A percentile compares a stretch with the other conserved stretches of the same genome.
Conservation (phyloP, 2,329 filamentous ascomycete genomes). For the Geosmithia putterillii region DNA sequence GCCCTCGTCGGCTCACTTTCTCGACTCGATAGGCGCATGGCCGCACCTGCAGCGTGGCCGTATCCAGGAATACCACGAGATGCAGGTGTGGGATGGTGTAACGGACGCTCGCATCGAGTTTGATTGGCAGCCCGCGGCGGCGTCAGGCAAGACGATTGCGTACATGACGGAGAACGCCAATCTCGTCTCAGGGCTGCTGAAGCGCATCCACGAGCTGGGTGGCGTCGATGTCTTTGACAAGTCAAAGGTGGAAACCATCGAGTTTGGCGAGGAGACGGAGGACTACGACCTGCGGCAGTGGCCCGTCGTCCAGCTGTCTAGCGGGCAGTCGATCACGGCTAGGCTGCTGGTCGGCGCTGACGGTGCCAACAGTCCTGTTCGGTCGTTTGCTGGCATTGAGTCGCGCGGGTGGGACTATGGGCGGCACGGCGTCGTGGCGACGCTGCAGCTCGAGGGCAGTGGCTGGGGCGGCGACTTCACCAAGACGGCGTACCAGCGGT, state of each 20-base stretch:
- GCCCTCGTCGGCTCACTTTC: constrained; percentile 71
- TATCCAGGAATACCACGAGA: constrained; percentile 81
- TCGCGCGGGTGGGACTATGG: constrained; percentile 89
- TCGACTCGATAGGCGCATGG: constrained; percentile 81
- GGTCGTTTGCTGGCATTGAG: constrained; percentile 75
- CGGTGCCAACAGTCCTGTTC: constrained; percentile 87
- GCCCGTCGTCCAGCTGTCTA: constrained; percentile 69
- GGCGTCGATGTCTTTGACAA: constrained; percentile 61
- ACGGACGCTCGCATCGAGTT: constrained; percentile 82
- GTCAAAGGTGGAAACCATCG: constrained; percentile 68
- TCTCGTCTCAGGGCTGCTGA: constrained; percentile 65
- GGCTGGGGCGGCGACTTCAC: constrained; percentile 39
- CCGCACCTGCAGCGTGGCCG: constrained; percentile 57
- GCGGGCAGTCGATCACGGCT: constrained; percentile 58
- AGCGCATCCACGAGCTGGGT: constrained; percentile 56
- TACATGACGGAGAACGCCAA: constrained; percentile 97
- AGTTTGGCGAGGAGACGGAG: constrained; percentile 56
- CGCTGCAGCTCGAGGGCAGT: constrained; percentile 57
- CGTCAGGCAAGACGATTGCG: constrained; percentile 55
- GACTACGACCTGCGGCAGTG: constrained; percentile 71
- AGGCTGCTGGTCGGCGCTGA: constrained; percentile 86
- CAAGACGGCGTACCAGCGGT: constrained; percentile 87
- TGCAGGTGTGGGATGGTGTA: constrained; percentile 98
- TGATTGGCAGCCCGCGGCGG: constrained; percentile 47
- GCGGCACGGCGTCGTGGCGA: constrained; percentile 83